phyloP scores from a whole-genome alignment of 1,284 basidiomycete genomes.

The Mycena sp. region DNA sequence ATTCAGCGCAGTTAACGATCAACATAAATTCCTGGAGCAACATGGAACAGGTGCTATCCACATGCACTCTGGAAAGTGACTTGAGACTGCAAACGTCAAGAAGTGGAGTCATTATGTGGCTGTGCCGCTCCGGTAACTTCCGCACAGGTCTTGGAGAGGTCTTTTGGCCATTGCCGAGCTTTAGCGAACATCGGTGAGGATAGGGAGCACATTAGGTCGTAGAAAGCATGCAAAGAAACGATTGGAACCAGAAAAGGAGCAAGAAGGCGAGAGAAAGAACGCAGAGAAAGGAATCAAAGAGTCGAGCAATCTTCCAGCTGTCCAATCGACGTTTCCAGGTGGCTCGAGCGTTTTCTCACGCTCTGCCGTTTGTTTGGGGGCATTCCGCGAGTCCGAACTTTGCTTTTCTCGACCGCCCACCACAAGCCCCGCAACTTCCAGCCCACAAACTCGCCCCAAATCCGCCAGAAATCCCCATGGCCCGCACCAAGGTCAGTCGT shows the following conservation, averaged over 20 bases:
- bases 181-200: background rate
- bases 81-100: no score
- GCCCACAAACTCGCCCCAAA: background rate
- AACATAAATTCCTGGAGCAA: no score
- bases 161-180: background rate
- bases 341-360: conserved; percentile 24
- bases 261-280: background rate
- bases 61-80: no score
- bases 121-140: no score
- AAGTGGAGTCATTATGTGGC: no score
- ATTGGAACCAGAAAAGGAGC: background rate
- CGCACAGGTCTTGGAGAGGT: no score
- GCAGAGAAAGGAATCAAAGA: conserved; percentile 12
- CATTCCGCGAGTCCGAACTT: conserved; percentile 7
- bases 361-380: conserved; percentile 21
- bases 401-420: conserved; percentile 20
- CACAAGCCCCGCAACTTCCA: conserved; percentile 14
- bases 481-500: conserved; percentile 28
- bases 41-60: no score
- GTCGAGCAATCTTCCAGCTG: conserved; percentile 24
- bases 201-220: background rate
- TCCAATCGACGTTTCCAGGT: conserved; percentile 26
- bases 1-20: no score
- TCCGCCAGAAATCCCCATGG: conserved; percentile 18
- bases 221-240: background rate